Percentiles rank a stretch among this genome's conserved stretches.
These are phyloP conservation scores for Canavalia gladiata DNA, from an alignment of 306 rosid genomes.

Conservation along the genomic window DNA sequence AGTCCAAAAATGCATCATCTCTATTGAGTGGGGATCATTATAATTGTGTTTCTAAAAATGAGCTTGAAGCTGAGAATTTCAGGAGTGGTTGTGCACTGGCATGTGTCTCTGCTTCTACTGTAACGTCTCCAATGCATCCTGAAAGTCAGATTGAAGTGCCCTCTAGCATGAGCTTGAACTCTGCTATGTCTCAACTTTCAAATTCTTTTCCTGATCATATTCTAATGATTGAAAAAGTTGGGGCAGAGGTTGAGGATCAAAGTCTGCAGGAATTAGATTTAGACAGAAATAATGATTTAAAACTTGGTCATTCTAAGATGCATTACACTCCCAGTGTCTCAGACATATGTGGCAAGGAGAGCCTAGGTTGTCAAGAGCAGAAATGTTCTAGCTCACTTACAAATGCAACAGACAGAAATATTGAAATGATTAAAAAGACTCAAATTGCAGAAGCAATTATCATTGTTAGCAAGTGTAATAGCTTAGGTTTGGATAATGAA, in stretches of 20 bases:
- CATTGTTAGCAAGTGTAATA: constrained; percentile 40
- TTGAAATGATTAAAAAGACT: constrained; percentile 38
- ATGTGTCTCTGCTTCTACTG: constrained; percentile 47
- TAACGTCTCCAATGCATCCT: constrained; percentile 56
- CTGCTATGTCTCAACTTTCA: constrained; percentile 44
- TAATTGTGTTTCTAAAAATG: constrained; percentile 48
- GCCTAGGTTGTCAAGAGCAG: constrained; percentile 29
- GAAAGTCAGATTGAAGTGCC: constrained; percentile 54
- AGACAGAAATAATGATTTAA: constrained; percentile 48
- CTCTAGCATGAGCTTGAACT: constrained; percentile 35
- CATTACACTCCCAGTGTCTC: constrained; percentile 45
- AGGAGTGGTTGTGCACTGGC: constrained; percentile 50
- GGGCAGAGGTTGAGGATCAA: constrained; percentile 47
- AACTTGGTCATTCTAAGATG: constrained; percentile 45
- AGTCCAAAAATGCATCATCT: constrained; percentile 45
- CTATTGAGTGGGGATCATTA: constrained; percentile 47
- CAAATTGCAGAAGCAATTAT: constrained; percentile 38
- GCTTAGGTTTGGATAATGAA: constrained; percentile 54
- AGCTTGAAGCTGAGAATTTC: constrained; percentile 52
- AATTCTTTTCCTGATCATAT: constrained; percentile 39
- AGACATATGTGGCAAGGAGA: constrained; percentile 47
- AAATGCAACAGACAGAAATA: constrained; percentile 46
- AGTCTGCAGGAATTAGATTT: constrained; percentile 43
- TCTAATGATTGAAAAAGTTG: constrained; percentile 48
- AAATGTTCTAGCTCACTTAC: constrained; percentile 47